These are phyloP conservation scores for Colletotrichum neosansevieriae DNA, from an alignment of 2,329 filamentous ascomycete genomes.

Conservation along the genomic window DNA sequence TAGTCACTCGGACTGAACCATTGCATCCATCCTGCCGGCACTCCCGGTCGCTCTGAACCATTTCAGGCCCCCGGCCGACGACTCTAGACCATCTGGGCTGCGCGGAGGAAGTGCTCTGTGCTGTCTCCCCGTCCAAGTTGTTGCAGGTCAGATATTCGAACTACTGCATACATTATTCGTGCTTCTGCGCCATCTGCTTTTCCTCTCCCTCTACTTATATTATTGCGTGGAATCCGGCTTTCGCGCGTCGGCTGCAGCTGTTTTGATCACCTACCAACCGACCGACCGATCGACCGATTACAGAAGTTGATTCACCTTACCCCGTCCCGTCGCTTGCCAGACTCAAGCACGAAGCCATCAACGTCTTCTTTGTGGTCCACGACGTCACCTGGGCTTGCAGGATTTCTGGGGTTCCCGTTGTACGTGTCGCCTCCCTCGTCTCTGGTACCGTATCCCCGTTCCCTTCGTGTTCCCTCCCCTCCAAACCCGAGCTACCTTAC, in stretches of 20 bases:
- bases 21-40: constrained; percentile 10
- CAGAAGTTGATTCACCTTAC: background rate
- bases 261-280: background rate
- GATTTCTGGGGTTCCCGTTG: constrained; percentile 16
- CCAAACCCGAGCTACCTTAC: constrained; percentile 6
- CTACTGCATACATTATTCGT: constrained; percentile 10
- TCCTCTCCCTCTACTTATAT: background rate
- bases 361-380: constrained; percentile 3
- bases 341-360: background rate
- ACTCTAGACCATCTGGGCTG: constrained; percentile 7
- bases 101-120: constrained; percentile 16
- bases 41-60: constrained; percentile 12
- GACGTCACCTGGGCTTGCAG: constrained; percentile 12
- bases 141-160: constrained; percentile 11
- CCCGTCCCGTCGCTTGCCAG: background rate
- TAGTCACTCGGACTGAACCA: constrained; percentile 3
- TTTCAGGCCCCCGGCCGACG: background rate
- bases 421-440: constrained; percentile 21
- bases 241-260: background rate
- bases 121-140: constrained; percentile 30
- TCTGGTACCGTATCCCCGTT: constrained; percentile 21
- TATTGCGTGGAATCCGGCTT: background rate
- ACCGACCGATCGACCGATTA: background rate
- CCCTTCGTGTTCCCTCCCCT: constrained; percentile 21
- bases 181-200: constrained; percentile 10